These are phyloP conservation scores for Debaryomyces hansenii DNA, from an alignment of 805 yeast species.

Conservation along the genomic window DNA sequence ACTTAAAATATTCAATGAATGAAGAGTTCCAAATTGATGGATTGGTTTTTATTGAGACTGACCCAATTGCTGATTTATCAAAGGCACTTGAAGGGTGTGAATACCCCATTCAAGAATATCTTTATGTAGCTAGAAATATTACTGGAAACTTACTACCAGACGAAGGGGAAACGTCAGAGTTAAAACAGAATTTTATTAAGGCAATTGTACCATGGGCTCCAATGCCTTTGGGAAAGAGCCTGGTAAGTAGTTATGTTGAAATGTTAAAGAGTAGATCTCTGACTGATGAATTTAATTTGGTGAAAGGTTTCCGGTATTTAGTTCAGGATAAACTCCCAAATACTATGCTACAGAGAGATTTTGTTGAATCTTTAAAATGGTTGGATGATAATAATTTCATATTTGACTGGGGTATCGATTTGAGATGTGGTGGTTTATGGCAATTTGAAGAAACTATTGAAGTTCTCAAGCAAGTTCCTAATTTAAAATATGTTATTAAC, in stretches of 20 bases:
- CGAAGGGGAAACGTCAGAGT: conserved; percentile 9
- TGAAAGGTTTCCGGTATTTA: conserved; percentile 44
- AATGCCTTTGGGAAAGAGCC: conserved; percentile 27
- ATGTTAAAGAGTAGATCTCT: conserved; percentile 10
- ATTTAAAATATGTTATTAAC: conserved; percentile 35
- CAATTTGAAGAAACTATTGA: conserved; percentile 38
- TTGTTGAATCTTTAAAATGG: conserved; percentile 35
- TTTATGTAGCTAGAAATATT: conserved; percentile 16
- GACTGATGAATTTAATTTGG: conserved; percentile 8
- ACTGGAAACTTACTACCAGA: conserved; percentile 7
- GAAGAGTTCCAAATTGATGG: conserved; percentile 19
- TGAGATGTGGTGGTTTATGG: conserved; percentile 34
- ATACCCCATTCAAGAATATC: conserved; percentile 20
- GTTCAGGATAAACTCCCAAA: conserved; percentile 43
- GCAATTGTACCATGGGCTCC: conserved; percentile 50
- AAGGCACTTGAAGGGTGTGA: conserved; percentile 15
- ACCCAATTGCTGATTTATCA: conserved; percentile 18
- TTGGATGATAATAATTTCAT: conserved; percentile 24
- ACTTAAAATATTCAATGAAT: conserved; percentile 11
- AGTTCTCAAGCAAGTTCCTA: conserved; percentile 23
- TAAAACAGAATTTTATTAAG: conserved; percentile 10
- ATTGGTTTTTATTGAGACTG: conserved; percentile 34
- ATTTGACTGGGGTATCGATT: conserved; percentile 47
- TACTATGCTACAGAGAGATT: conserved; percentile 25
- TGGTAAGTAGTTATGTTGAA: conserved; percentile 14